Evolutionary conservation across 208 protist genomes (phyloP), one percentile per base, ranked within the genome.

Genomic region (Angomonas desouzai): DNA sequence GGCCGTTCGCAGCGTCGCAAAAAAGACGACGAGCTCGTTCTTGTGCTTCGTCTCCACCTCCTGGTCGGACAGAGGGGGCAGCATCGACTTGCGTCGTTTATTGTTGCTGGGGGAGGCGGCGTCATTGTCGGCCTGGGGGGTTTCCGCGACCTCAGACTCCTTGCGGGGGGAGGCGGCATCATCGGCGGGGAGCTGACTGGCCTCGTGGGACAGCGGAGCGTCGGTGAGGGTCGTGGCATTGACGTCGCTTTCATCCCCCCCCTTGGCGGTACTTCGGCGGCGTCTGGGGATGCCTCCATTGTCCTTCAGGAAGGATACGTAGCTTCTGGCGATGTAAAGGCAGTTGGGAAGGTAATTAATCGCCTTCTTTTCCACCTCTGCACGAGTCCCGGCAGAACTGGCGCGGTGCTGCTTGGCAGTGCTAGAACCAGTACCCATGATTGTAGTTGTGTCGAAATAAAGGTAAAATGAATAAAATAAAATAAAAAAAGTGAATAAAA

Each of bases 21-120:
- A 92, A 48, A 89, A 87, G 55, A 74, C 58, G 10, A 49, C 62
- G 3, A 63, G 34, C 25, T 85, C 79, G 16, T 68, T 70, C 11
- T 66, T 40, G n/a, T 66, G 51, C 3, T 68, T 57, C 7, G 56
- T 63, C 22, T 76, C 59, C 1, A 45, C 51, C 3, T 45, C 49
- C n/a, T 85, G 81, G 51, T 72, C 81, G 25, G 77, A 66, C 22
- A 85, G 66, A 38, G 82, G 71, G 2, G 87, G 71, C 45, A 58
- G 47, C 40, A 47, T 61, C 55, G 66, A 77, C 16, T 58, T 40
- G 4, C 68, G 72, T 29, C 76, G 10, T 59, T 79, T 81, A 43
- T 64, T 66, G 32, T 59, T 34, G 23, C 68, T 62, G 25, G 72
- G 75, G 16, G 56, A 29, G 32, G 53, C 62, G n/a, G 75, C 61